A percentile compares a stretch with the other conserved stretches of the same genome.
These are phyloP conservation scores for Nannochloropsis gaditana DNA, from an alignment of 108 stramenopile species.

Conservation along the genomic window DNA sequence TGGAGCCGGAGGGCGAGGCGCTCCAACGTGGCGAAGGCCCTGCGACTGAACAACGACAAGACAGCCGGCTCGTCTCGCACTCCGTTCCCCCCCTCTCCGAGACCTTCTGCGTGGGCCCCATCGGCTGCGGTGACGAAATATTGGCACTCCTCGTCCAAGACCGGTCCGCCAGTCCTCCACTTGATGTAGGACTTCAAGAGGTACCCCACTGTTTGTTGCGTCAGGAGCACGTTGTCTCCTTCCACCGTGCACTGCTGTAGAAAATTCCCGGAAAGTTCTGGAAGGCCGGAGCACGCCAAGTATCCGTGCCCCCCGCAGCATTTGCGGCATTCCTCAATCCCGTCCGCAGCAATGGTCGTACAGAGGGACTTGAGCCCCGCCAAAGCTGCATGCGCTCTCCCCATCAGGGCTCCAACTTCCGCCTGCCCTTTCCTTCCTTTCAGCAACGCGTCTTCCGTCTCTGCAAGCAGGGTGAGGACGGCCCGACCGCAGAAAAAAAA, in stretches of 20 bases:
- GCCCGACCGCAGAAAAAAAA: slow-evolving; percentile 74
- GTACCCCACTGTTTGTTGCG: neutral
- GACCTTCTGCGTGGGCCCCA: neutral
- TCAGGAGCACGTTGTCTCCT: neutral
- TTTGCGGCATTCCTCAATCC: slow-evolving; percentile 83
- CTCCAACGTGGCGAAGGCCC: neutral
- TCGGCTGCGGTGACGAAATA: neutral
- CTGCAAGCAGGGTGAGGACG: slow-evolving; percentile 58
- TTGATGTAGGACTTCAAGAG: neutral
- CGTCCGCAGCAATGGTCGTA: slow-evolving; percentile 76
- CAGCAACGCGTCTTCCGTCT: slow-evolving; percentile 58
- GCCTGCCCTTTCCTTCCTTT: neutral
- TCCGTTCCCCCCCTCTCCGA: neutral
- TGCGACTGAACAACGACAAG: neutral
- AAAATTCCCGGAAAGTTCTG: slow-evolving; percentile 59
- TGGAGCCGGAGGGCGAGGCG: neutral
- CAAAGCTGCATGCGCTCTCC: slow-evolving; percentile 76
- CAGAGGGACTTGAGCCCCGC: slow-evolving; percentile 74
- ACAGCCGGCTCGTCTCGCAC: neutral
- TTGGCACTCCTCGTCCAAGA: neutral
- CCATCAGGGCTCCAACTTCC: slow-evolving; percentile 44
- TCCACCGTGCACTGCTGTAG: slow-evolving; percentile 9
- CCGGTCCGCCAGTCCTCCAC: neutral
- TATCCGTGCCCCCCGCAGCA: slow-evolving; percentile 86
- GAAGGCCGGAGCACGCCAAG: slow-evolving; percentile 68